Conservation (phyloP, 1,139 yeast genomes). For the Ashbya aceris region DNA sequence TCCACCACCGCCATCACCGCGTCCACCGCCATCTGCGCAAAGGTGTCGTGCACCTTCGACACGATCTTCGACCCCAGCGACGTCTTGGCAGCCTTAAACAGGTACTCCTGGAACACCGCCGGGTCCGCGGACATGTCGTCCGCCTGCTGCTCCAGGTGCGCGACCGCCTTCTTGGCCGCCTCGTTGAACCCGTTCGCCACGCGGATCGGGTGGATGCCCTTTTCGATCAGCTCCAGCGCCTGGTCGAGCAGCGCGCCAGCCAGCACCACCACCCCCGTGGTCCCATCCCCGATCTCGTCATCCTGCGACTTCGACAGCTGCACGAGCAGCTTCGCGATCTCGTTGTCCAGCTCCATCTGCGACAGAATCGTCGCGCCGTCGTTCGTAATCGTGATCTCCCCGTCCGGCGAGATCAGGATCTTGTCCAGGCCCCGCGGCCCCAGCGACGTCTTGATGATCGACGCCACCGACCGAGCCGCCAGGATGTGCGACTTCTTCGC, state of each 20-base stretch:
- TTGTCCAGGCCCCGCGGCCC: constrained; percentile 99
- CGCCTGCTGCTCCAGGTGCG: constrained; percentile 64
- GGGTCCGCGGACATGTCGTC: constrained; percentile 30
- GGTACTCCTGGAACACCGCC: constrained; percentile 40
- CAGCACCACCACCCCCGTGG: constrained; percentile 96
- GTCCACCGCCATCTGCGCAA: constrained; percentile 96
- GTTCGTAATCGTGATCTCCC: constrained; percentile 95
- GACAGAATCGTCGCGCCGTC: constrained; percentile 96
- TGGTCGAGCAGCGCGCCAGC: constrained; percentile 94
- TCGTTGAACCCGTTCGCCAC: constrained; percentile 96
- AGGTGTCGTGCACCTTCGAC: constrained; percentile 84
- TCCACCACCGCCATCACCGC: constrained; percentile 92
- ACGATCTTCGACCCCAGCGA: constrained; percentile 94
- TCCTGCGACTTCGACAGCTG: constrained; percentile 94
- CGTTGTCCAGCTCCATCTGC: constrained; percentile 93
- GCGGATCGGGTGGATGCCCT: constrained; percentile 94
- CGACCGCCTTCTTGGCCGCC: constrained; percentile 86
- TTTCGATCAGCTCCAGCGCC: constrained; percentile 87
- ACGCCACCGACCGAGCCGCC: constrained; percentile 94
- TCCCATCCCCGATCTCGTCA: constrained; percentile 98
- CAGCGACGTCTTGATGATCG: constrained; percentile 81
- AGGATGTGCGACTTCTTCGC: constrained; percentile 92
- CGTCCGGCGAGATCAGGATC: constrained; percentile 86
- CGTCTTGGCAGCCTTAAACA: constrained; percentile 87
- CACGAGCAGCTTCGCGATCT: constrained; percentile 90